These are phyloP conservation scores for Schizonepeta tenuifolia DNA, from an alignment of 257 asterid species.

Conservation along the genomic window DNA sequence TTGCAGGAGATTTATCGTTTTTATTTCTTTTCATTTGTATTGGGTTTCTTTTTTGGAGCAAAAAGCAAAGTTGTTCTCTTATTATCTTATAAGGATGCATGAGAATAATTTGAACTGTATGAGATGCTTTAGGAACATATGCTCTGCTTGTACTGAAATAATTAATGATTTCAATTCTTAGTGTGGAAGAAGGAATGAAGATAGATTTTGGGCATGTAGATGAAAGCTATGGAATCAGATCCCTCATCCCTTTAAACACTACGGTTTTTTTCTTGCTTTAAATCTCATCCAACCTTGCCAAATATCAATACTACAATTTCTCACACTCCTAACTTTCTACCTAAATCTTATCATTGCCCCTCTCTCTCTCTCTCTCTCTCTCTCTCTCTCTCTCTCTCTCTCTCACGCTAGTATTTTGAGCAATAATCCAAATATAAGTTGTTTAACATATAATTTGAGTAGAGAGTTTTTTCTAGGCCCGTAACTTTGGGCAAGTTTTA, in stretches of 20 bases:
- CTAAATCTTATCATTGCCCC: too few species aligned
- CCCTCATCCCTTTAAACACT: slow-evolving; percentile 42
- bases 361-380: too few species aligned
- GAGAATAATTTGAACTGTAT: slow-evolving; percentile 37
- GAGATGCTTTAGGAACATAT: slow-evolving; percentile 43
- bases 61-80: slow-evolving; percentile 15
- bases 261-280: slow-evolving; percentile 25
- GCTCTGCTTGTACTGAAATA: slow-evolving; percentile 30
- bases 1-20: neutral
- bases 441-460: too few species aligned
- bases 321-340: neutral
- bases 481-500: too few species aligned
- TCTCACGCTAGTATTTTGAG: too few species aligned
- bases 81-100: slow-evolving; percentile 1
- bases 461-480: too few species aligned
- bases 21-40: neutral
- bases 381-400: too few species aligned
- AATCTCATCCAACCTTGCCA: slow-evolving; percentile 30
- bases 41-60: neutral
- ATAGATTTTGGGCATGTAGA: neutral
- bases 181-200: slow-evolving; percentile 16
- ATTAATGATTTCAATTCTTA: neutral
- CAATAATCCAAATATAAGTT: too few species aligned
- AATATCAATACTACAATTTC: neutral
- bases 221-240: slow-evolving; percentile 47